Evolutionary conservation across 2,329 filamentous ascomycete species (phyloP), one percentile per base, ranked within the genome.

Genomic region (Akanthomyces dipterigenus): DNA sequence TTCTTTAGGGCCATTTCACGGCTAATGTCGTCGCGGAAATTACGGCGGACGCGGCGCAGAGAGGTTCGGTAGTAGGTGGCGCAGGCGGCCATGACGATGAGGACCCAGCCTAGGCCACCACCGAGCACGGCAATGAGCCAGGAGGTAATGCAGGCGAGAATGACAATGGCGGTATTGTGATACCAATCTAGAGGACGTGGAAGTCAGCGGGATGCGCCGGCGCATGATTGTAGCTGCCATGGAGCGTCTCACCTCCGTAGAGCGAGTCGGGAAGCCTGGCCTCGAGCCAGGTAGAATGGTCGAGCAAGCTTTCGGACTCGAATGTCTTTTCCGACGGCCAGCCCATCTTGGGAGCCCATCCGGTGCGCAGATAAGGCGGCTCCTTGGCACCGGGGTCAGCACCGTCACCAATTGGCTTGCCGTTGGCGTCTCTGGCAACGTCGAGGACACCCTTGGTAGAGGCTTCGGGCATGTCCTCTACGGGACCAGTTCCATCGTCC

Each of bases 11-110:
- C 88, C 81, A 97, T 82, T 74, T 97, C 93, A 59, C 95, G 88
- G 63, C 88, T 88, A 67, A 99, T 84, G 71, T 99, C 95, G 76
- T 99, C 95, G 63, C 93, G 88, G 75, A 96, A 96, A 74, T 99
- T 99, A 67, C 95, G 88, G 68, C 95, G 88, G 63, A 98, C 92
- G 65, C 95, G 88, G 65, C 93, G 91, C 66, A 97, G 84, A 2
- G 95, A 99, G 34, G 95, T 99, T 64, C 95, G 86, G 75, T 99
- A 99, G 79, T 98, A 99, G 58, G 95, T 98, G 59, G 88, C 88
- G 76, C 95, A 98, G 66, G 86, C 78, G 26, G 91, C 90, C 90
- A 98, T 96, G 72, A 99, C 82, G 66, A 98, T 84, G 69, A 97
- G 88, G 64, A 99, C 82, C 93, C 93, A 99, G 63, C 85, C 93